phyloP scores from a whole-genome alignment of 176 grass and related monocot genomes.

The Juncus inflexus region DNA sequence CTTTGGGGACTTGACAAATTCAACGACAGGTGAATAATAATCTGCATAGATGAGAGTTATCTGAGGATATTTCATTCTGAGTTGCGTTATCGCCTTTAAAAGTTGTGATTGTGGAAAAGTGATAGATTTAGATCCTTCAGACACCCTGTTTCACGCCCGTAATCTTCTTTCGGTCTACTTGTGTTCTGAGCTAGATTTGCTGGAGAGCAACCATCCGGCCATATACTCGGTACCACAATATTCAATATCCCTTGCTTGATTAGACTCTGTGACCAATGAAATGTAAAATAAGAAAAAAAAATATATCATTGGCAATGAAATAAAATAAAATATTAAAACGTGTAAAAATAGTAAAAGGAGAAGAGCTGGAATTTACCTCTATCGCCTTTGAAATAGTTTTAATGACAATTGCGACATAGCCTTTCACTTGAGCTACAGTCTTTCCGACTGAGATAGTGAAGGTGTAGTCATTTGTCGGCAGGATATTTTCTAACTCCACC shows the following conservation, averaged over 20 bases:
- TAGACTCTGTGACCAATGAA: constrained; percentile 20
- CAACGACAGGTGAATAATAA: constrained; percentile 33
- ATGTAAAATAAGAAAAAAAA: too few relatives aligned
- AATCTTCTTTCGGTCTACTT: constrained; percentile 13
- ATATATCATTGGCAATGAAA: too few relatives aligned
- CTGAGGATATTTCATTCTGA: constrained; percentile 26
- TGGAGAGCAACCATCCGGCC: constrained; percentile 40
- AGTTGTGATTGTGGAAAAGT: constrained; percentile 40
- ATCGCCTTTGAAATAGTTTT: constrained; percentile 19
- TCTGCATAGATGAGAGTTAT: constrained; percentile 36
- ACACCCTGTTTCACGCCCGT: constrained; percentile 38
- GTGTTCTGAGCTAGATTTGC: constrained; percentile 5
- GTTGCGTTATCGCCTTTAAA: not conserved
- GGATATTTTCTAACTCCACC: constrained; percentile 25
- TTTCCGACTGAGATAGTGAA: not conserved
- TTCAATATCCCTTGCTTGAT: constrained; percentile 24
- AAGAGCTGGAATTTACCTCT: constrained; percentile 33
- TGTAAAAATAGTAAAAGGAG: not conserved
- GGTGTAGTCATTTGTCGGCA: constrained; percentile 33
- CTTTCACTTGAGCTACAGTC: constrained; percentile 24
- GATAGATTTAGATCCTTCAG: constrained; percentile 31
- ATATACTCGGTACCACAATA: constrained; percentile 28
- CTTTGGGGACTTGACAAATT: constrained; percentile 32
- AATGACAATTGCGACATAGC: constrained; percentile 26
- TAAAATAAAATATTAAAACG: too few relatives aligned